These are phyloP conservation scores for Mucor saturninus DNA, from an alignment of 371 early-diverging fungal species.

Conservation along the genomic window DNA sequence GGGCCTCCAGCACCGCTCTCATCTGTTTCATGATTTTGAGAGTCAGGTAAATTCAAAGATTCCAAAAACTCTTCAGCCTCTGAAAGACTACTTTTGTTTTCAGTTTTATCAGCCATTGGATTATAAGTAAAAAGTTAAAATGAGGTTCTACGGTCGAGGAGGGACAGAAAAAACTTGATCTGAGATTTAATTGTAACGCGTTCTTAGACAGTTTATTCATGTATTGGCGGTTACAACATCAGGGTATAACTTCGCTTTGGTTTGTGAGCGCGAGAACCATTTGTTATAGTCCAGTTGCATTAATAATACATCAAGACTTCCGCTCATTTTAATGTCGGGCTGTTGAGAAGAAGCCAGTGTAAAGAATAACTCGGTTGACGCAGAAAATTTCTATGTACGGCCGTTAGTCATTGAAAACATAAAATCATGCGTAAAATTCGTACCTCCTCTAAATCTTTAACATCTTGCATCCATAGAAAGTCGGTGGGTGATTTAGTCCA, in stretches of 20 bases:
- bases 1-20: constrained; percentile 2
- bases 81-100: constrained; percentile 39
- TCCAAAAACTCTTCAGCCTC: constrained; percentile 59
- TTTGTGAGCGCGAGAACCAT: constrained; percentile 23
- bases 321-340: constrained; percentile 49
- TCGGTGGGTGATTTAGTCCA: constrained; percentile 36
- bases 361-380: constrained; percentile 58
- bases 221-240: neutral
- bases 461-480: constrained; percentile 27
- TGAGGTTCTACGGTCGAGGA: neutral
- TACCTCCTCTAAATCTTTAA: constrained; percentile 18
- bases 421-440: neutral
- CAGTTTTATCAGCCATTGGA: constrained; percentile 14
- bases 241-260: neutral
- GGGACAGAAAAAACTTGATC: neutral
- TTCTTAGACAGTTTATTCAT: neutral
- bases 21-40: constrained; percentile 17
- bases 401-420: neutral
- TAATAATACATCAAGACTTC: constrained; percentile 63
- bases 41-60: constrained; percentile 46
- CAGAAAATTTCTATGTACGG: constrained; percentile 56
- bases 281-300: constrained; percentile 74
- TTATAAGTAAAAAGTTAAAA: neutral
- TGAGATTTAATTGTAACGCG: neutral
- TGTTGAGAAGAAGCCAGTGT: constrained; percentile 37